Conservation (phyloP, 805 yeast species). For the Peterozyma toletana region DNA sequence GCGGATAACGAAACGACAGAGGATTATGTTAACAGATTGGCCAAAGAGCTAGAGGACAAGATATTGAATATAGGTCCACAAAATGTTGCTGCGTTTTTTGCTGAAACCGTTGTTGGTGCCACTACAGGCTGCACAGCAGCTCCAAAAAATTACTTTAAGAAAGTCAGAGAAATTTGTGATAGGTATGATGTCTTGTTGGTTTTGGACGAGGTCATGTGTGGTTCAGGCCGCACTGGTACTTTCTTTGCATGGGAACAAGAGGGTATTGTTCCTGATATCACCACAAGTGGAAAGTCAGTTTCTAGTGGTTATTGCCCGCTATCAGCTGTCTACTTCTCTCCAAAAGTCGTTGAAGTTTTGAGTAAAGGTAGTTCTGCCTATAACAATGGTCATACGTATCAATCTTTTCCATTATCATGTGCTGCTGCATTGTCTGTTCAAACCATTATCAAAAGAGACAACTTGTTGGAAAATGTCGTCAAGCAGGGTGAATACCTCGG, state of each 20-base stretch:
- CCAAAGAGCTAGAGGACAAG: conserved; percentile 16
- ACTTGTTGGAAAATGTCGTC: conserved; percentile 32
- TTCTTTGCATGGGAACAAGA: conserved; percentile 38
- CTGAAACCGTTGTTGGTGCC: conserved; percentile 18
- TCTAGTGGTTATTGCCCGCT: conserved; percentile 44
- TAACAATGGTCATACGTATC: conserved; percentile 43
- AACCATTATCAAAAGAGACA: conserved; percentile 26
- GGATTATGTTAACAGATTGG: conserved; percentile 12
- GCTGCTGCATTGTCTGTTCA: conserved; percentile 39
- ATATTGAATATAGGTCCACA: conserved; percentile 16
- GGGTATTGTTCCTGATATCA: conserved; percentile 35
- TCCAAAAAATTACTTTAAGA: conserved; percentile 27
- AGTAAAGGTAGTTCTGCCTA: conserved; percentile 29
- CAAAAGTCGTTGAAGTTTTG: conserved; percentile 29
- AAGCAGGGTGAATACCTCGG: conserved; percentile 36
- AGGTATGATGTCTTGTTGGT: conserved; percentile 40
- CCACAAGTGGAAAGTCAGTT: conserved; percentile 41
- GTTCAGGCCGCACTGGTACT: conserved; percentile 43
- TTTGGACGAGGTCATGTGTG: conserved; percentile 50
- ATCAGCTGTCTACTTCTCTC: conserved; percentile 37
- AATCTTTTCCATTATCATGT: conserved; percentile 39
- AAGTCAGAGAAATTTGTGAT: conserved; percentile 34
- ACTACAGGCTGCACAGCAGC: conserved; percentile 12
- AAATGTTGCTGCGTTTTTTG: conserved; percentile 16
- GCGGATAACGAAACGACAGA: conserved; percentile 8